These are phyloP conservation scores for Dicorynia guianensis DNA, from an alignment of 306 rosid genomes.

Conservation along the genomic window DNA sequence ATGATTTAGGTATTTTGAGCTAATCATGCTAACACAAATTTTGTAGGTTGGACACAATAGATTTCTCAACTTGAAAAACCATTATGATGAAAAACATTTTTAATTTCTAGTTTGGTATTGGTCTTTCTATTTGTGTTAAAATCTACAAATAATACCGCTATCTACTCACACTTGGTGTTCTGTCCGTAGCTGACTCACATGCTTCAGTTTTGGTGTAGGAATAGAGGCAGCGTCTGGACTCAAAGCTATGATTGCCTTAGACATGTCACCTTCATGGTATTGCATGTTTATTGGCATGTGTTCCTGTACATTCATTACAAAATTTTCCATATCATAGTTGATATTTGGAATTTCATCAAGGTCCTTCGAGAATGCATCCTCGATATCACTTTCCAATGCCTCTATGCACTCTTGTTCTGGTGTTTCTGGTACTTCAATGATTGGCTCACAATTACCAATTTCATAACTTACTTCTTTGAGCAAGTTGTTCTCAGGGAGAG, in stretches of 20 bases:
- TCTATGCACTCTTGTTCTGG: conserved; percentile 73
- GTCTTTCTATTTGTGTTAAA: no score
- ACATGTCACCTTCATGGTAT: conserved; percentile 68
- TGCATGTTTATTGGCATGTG: conserved; percentile 59
- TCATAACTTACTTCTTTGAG: conserved; percentile 40
- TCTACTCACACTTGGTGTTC: conserved; percentile 94
- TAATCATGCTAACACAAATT: conserved; percentile 9
- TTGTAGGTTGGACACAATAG: conserved; percentile 23
- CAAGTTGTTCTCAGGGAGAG: conserved; percentile 54
- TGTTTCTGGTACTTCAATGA: conserved; percentile 88
- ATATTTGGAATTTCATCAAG: conserved; percentile 72
- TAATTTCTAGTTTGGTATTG: not conserved
- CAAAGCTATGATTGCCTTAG: conserved; percentile 86
- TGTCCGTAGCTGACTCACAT: conserved; percentile 84
- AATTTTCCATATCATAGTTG: conserved; percentile 54
- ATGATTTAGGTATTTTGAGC: conserved; percentile 28
- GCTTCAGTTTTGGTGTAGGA: conserved; percentile 82
- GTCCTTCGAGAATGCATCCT: conserved; percentile 69
- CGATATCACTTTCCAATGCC: conserved; percentile 72
- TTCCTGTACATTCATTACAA: conserved; percentile 51
- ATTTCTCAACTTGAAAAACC: conserved; percentile 8
- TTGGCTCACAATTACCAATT: conserved; percentile 69
- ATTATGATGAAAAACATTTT: conserved; percentile 15
- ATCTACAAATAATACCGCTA: conserved; percentile 8
- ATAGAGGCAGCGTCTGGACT: conserved; percentile 61